These are phyloP conservation scores for Echinosophora koreensis DNA, from an alignment of 306 rosid genomes.

Conservation along the genomic window DNA sequence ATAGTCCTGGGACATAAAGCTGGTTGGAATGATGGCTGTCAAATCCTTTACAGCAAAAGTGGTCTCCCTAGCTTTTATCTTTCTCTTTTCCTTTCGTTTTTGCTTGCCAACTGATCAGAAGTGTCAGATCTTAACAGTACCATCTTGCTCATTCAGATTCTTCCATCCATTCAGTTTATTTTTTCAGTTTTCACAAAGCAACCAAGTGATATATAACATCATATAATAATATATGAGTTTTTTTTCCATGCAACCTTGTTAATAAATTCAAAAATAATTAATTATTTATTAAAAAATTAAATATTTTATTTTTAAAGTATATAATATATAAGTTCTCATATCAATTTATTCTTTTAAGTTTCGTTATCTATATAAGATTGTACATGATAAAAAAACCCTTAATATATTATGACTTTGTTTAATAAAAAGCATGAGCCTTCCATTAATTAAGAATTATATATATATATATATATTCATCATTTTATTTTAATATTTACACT, in stretches of 20 bases:
- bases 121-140: slow-evolving; percentile 73
- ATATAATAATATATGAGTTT: background rate
- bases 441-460: background rate
- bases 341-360: too few species aligned
- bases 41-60: slow-evolving; percentile 70
- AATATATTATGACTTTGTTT: slow-evolving; percentile 13
- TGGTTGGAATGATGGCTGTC: slow-evolving; percentile 80
- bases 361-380: too few species aligned
- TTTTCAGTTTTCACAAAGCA: slow-evolving; percentile 44
- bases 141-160: slow-evolving; percentile 58
- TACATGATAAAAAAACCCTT: too few species aligned
- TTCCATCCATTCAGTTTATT: slow-evolving; percentile 47
- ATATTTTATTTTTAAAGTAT: too few species aligned
- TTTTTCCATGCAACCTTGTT: too few species aligned
- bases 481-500: too few species aligned
- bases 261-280: too few species aligned
- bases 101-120: slow-evolving; percentile 65
- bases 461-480: too few species aligned
- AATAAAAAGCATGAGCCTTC: slow-evolving; percentile 31
- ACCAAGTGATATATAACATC: slow-evolving; percentile 45
- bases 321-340: too few species aligned
- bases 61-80: slow-evolving; percentile 39
- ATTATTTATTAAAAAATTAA: too few species aligned
- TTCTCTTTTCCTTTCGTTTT: slow-evolving; percentile 46
- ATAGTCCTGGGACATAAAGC: slow-evolving; percentile 47